Evolutionary conservation across 805 yeast species (phyloP), one percentile per base, ranked within the genome.

Genomic region (Cyberlindnera saturnus): DNA sequence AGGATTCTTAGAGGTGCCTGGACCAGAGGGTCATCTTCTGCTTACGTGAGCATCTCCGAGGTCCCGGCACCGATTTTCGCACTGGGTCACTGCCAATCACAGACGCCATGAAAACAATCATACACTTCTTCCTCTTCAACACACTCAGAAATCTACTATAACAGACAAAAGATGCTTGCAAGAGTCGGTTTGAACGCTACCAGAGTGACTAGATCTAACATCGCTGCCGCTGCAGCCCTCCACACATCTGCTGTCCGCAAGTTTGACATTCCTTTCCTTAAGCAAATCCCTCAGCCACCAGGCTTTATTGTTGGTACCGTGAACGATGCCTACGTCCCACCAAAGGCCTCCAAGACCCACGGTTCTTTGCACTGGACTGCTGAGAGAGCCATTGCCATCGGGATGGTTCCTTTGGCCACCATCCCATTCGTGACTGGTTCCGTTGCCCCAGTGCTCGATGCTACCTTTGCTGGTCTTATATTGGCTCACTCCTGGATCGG

Each of bases 311-410:
- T 82, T 38, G 98, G 97, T n/a, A 80, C 90, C 6, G 96, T 90
- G 39, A 93, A 91, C 64, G 98, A 93, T 49, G 89, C 98, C 14
- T 84, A 74, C 56, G 66, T 69, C 30, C 68, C 78, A 14, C 97
- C 97, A 33, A 64, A 71, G 34, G 62, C 81, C 5, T 71, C 76
- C 57, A 77, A 72, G 51, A 59, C 71, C 40, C 90, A 88, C 58
- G 97, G 98, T 38, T 85, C 95, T 19, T 75, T 79, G 62, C 98
- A 90, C 70, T 91, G 99, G 99, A 70, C 86, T n/a, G 81, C 82
- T 55, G 99, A 91, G 71, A 78, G 86, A 53, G 57, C 77, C 5
- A 67, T 88, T 31, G 73, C 95, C 4, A 62, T 82, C 15, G 78
- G 82, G 10, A 69, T 90, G 62, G 74, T 88, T 19, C 99, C 99